These are phyloP conservation scores for Cunninghamia lanceolata DNA, from an alignment of 75 land plant species.

Conservation along the genomic window DNA sequence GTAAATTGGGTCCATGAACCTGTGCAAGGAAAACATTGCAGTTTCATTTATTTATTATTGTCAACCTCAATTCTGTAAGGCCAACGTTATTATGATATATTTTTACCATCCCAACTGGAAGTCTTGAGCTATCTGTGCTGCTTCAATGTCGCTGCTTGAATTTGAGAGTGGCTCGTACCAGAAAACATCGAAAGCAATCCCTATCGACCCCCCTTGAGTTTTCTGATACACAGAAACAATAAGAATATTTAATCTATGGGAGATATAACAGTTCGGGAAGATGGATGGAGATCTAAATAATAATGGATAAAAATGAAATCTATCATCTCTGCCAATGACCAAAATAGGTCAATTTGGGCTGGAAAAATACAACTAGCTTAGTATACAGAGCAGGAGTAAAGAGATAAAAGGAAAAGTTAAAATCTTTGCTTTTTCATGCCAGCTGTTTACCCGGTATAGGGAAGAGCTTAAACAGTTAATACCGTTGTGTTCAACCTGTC, in stretches of 20 bases:
- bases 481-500: too few relatives aligned
- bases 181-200: slow-evolving; percentile 19
- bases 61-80: too few relatives aligned
- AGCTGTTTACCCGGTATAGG: too few relatives aligned
- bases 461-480: too few relatives aligned
- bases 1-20: slow-evolving; percentile 23
- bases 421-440: background rate
- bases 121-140: slow-evolving; percentile 23
- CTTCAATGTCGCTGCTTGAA: slow-evolving; percentile 16
- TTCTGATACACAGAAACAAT: background rate
- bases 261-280: background rate
- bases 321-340: background rate
- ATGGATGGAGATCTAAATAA: background rate
- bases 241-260: background rate
- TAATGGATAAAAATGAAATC: background rate
- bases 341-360: too few relatives aligned
- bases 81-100: background rate
- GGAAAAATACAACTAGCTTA: too few relatives aligned
- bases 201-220: slow-evolving; percentile 22
- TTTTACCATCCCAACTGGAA: slow-evolving; percentile 34
- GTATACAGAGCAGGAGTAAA: too few relatives aligned
- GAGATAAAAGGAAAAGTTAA: background rate
- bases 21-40: background rate
- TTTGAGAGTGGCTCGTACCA: slow-evolving; percentile 34
- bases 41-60: background rate